Conservation (phyloP, 331 rosid species). For the Quercus phellos region DNA sequence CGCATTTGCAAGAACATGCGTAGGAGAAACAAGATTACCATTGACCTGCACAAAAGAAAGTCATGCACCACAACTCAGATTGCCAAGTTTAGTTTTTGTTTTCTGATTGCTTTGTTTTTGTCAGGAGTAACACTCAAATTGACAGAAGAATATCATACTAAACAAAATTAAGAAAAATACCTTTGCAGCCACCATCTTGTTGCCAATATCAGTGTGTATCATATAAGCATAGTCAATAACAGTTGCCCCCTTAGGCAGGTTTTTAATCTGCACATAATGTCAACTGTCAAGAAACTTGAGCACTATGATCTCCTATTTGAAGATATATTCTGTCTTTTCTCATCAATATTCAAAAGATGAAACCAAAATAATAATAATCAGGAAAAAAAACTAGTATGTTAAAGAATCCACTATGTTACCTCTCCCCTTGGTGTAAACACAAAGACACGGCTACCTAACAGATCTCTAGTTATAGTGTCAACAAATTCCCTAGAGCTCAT, state of each 20-base stretch:
- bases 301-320: not conserved
- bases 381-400: not conserved
- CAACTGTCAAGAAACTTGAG: conserved; percentile 18
- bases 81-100: not conserved
- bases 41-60: conserved; percentile 69
- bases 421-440: conserved; percentile 98
- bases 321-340: not conserved
- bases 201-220: conserved; percentile 99
- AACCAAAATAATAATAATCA: not conserved
- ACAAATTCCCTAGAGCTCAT: conserved; percentile 99
- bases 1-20: conserved; percentile 84
- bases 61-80: conserved; percentile 14
- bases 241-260: conserved; percentile 94
- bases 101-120: not conserved
- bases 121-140: conserved; percentile 16
- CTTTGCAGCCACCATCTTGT: conserved; percentile 99
- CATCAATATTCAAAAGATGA: conserved; percentile 3
- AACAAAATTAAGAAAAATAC: conserved; percentile 34
- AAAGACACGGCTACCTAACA: conserved; percentile 93
- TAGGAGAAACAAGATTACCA: conserved; percentile 87
- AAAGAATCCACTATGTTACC: conserved; percentile 42
- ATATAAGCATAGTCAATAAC: conserved; percentile 93
- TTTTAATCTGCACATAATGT: conserved; percentile 61
- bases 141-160: conserved; percentile 1
- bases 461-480: conserved; percentile 91